Evolutionary conservation across 305 asterid species (phyloP), one percentile per base, ranked within the genome.

Genomic region (Fraxinus platypoda): DNA sequence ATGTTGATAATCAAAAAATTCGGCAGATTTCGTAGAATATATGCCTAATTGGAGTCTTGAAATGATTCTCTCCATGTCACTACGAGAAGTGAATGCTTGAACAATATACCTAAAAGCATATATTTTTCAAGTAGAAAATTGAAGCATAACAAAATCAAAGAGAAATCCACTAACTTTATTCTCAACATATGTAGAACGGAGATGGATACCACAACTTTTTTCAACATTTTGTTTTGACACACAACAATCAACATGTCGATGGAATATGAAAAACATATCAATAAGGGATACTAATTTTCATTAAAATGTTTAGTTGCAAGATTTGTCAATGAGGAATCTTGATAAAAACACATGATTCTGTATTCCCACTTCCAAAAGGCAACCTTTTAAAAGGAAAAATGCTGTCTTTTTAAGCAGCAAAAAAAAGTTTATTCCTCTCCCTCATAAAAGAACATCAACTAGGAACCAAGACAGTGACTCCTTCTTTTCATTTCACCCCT

Each of bases 371-470:
- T 87, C 87, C 87, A 93, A 85, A 94, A 90, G 95, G 82, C 87
- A 86, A 86, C 91, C 93, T 92, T 93, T 94, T 88, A 87, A 91
- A 89, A 91, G 89, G 72, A 78, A 86, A 86, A 90, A 88, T 86
- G 85, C 87, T 70, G 84, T 77, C 88, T 88, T 43, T 90, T 86
- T 89, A 83, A 87, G 82, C 87, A 87, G 84, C 89, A 84, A 75
- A 73, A 81, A 9, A 85, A 77, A 84, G 87, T 91, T 89, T 91
- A 91, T 92, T 92, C 97, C 91, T 83, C 83, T 87, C 88, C 86
- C 90, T 87, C 92, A 90, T 91, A 89, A 91, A 89, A 91, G 49
- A 92, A 88, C 97, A 92, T 84, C 95, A 90, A 93, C 95, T 90
- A 94, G 86, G 87, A 86, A 93, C 97, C 94, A 93, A 94, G 91